Base-by-base conservation (phyloP, 2,329 filamentous ascomycete genomes). In the Clarireedia paspali region DNA sequence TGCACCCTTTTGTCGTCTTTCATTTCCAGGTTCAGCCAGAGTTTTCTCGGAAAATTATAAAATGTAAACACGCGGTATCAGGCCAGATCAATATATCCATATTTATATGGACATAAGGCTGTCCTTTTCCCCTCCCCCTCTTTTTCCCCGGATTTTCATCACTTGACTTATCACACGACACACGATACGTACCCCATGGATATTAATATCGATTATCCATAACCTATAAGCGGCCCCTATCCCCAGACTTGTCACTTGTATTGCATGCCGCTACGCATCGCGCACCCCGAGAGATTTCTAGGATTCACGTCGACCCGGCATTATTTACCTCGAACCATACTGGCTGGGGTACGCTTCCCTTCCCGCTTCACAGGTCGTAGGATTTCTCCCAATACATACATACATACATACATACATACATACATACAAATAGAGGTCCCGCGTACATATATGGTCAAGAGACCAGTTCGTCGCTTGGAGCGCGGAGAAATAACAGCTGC, bases 61-160 rank as follows among this genome's bases (percentile, higher is more conserved):
- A 39, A 47, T 42, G 27, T 47, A 17, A 20, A 39, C 27, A 30
- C 10, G 27, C 27, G 10, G 10, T 30, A 30, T 30, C 27, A 30
- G 27, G 27, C 27, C 27, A 7, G 23, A 12, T 47, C 2, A 20
- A 12, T 20, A 30, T 7, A 9, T 30, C 27, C 27, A 30, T 30
- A 30, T 30, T 30, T 30, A 30, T 30, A 30, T 30, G 27, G 7
- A 30, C 27, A 47, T 38, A 53, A 47, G 42, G 42, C 51, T 48
- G 38, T 20, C 26, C n/a, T 38, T 12, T 15, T 12, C 51, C 51
- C 44, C 48, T 26, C n/a, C 39, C 20, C 20, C 27, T 30, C 27
- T 30, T 26, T 40, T 53, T 54, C 51, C 51, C 51, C 44, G 45
- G 51, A 54, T 54, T 54, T 40, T 48, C 34, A 30, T 14, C 23